A percentile compares a stretch with the other conserved stretches of the same genome.
These are phyloP conservation scores for Backusella parvicylindrica DNA, from an alignment of 192 early-diverging fungal species.

Conservation along the genomic window DNA sequence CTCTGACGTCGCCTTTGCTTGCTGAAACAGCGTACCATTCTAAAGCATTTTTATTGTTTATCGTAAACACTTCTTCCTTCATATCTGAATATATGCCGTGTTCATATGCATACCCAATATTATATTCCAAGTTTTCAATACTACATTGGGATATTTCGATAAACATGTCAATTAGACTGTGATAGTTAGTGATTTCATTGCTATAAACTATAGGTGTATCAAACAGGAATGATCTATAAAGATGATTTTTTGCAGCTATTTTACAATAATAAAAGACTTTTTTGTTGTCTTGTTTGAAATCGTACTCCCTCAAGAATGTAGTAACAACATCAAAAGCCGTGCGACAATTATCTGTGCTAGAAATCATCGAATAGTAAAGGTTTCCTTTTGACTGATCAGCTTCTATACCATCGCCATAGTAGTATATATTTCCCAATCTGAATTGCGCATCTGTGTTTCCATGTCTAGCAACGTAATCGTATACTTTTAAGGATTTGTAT, in stretches of 20 bases:
- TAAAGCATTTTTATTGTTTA: background rate
- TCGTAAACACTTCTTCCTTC: background rate
- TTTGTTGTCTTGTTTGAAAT: too few relatives aligned
- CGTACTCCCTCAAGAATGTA: too few relatives aligned
- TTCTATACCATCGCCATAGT: too few relatives aligned
- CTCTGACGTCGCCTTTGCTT: background rate
- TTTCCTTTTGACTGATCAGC: too few relatives aligned
- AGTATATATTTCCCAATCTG: too few relatives aligned
- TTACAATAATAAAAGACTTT: background rate
- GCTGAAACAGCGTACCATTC: background rate
- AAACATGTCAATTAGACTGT: background rate
- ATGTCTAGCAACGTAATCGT: too few relatives aligned
- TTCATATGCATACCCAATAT: background rate
- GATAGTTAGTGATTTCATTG: background rate
- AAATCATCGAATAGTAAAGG: too few relatives aligned
- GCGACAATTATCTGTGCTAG: too few relatives aligned
- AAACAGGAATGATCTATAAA: background rate
- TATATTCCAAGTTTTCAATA: background rate
- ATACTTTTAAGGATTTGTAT: too few relatives aligned
- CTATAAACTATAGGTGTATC: background rate
- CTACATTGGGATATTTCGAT: background rate
- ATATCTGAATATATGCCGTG: background rate
- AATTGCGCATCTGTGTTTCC: too few relatives aligned
- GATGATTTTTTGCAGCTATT: background rate
- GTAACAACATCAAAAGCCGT: too few relatives aligned